Evolutionary conservation across 129 eudicot genomes (phyloP), one percentile per base, ranked within the genome.

Genomic region (Rutidosis leptorrhynchoides): DNA sequence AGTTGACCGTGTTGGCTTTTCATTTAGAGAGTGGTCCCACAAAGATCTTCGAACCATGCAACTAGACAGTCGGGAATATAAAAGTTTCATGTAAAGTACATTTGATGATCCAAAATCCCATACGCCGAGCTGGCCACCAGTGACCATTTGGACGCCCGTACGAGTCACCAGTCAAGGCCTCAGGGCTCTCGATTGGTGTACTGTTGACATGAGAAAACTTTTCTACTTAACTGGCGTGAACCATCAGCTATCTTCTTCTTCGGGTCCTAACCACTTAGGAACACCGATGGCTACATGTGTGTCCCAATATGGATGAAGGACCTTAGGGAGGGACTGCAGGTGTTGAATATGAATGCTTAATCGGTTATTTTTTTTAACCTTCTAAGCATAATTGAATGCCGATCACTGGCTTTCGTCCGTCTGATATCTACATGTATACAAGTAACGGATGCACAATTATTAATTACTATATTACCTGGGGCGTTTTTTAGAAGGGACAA

Each of bases 71-170:
- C 82, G 68, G 1, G 93, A 86, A 74, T 77, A 86, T 9, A 86
- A 43, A 67, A 83, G 86, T 58, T 86, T 86, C 93, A 86, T 83
- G 80, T 77, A 86, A 26, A 86, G 74, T 9, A 86, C 93, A 27
- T 83, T 86, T 83, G 86, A 71, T 3, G 93, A 86, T 62, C 88
- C 93, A 71, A 86, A 86, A 80, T 86, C 88, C 93, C 93, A 86
- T 0, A 86, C 93, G 2, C 93, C 93, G 3, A 86, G 86, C 62
- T 86, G 93, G 61, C 88, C 88, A 4, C 93, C 93, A 0, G 93
- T 86, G 74, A 86, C 84, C 14, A 83, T 30, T 64, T 77, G 76
- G 42, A 78, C 85, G 83, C 1, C 93, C 88, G n/a, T 82, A 69
- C 3, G 70, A 69, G 68, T 83, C 87, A 5, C 85, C 88, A 3